A percentile compares a stretch with the other conserved stretches of the same genome.
Evolutionary conservation across 208 protist species (phyloP).

Genomic region (Leishmania martiniquensis): DNA sequence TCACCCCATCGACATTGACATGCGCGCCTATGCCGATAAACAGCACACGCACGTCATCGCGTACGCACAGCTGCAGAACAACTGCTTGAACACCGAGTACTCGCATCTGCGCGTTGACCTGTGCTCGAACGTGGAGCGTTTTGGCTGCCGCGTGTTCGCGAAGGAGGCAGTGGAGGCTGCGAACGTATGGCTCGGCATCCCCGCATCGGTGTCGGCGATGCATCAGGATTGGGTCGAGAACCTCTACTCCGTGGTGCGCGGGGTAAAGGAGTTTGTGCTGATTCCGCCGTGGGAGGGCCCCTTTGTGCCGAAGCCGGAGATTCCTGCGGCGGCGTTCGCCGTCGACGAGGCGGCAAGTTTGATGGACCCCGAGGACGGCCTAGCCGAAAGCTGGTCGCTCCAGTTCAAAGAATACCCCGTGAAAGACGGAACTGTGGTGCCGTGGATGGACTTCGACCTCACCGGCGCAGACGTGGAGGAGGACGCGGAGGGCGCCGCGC

Average conservation of each 20-base stretch:
- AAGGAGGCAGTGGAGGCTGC: slow-evolving; percentile 69
- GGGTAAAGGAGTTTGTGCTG: slow-evolving; percentile 91
- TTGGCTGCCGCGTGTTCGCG: slow-evolving; percentile 74
- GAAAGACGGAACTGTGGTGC: slow-evolving; percentile 69
- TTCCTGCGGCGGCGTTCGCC: slow-evolving; percentile 65
- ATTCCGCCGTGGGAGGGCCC: slow-evolving; percentile 88
- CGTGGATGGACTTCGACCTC: slow-evolving; percentile 90
- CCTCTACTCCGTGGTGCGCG: slow-evolving; percentile 89
- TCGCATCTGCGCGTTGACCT: slow-evolving; percentile 73
- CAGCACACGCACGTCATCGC: slow-evolving; percentile 42
- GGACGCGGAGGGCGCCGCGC: slow-evolving; percentile 28
- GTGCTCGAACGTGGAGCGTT: slow-evolving; percentile 49
- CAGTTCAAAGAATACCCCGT: slow-evolving; percentile 48
- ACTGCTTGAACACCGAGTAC: slow-evolving; percentile 87
- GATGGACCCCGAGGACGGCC: slow-evolving; percentile 19
- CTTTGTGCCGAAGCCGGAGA: slow-evolving; percentile 81
- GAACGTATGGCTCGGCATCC: slow-evolving; percentile 92
- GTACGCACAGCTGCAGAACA: slow-evolving; percentile 93
- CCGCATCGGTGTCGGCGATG: slow-evolving; percentile 81
- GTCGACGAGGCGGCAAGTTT: slow-evolving; percentile 35
- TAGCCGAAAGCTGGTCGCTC: slow-evolving; percentile 28
- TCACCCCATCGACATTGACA: slow-evolving; percentile 58
- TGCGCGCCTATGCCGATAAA: slow-evolving; percentile 41
- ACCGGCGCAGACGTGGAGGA: slow-evolving; percentile 47
- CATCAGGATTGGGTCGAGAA: slow-evolving; percentile 95